These are phyloP conservation scores for Allantophomopsis lycopodina DNA, from an alignment of 2,329 filamentous ascomycete genomes.

Conservation along the genomic window DNA sequence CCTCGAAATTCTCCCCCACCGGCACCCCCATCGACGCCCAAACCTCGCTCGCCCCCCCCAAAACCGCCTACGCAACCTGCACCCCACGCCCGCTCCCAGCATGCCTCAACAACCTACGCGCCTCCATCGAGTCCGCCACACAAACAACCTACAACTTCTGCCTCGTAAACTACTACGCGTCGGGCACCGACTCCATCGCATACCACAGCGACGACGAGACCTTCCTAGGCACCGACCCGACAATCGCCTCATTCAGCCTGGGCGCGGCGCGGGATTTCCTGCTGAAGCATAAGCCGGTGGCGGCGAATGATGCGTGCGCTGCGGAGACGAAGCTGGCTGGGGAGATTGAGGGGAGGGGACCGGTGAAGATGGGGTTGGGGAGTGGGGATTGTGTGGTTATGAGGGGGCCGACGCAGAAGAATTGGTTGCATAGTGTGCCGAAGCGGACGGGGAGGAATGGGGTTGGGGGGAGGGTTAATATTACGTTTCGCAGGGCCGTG, in stretches of 20 bases:
- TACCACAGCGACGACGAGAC: conserved; percentile 73
- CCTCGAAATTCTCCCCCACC: conserved; percentile 39
- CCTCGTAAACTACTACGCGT: conserved; percentile 74
- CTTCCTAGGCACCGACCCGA: conserved; percentile 55
- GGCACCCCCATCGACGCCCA: conserved; percentile 30
- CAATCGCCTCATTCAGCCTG: conserved; percentile 63
- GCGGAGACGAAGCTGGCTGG: conserved; percentile 30
- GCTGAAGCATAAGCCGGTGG: conserved; percentile 61
- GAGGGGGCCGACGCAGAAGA: conserved; percentile 59
- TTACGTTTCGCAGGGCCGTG: conserved; percentile 63
- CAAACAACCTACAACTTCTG: conserved; percentile 64
- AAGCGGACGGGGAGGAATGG: conserved; percentile 54
- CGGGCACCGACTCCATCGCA: conserved; percentile 61
- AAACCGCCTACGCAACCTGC: conserved; percentile 35
- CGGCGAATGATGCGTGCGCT: conserved; percentile 16
- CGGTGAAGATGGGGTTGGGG: conserved; percentile 37
- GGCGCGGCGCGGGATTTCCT: conserved; percentile 63
- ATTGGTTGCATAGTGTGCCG: conserved; percentile 68
- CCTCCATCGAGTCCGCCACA: conserved; percentile 50
- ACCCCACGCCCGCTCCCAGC: conserved; percentile 47
- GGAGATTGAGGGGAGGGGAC: conserved; percentile 25
- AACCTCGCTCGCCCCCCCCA: conserved; percentile 22
- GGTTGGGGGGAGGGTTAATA: conserved; percentile 57
- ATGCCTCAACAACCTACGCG: conserved; percentile 51
- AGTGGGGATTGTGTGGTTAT: conserved; percentile 72